These are phyloP conservation scores for Silene conica DNA, from an alignment of 148 eudicot genomes.

Conservation along the genomic window DNA sequence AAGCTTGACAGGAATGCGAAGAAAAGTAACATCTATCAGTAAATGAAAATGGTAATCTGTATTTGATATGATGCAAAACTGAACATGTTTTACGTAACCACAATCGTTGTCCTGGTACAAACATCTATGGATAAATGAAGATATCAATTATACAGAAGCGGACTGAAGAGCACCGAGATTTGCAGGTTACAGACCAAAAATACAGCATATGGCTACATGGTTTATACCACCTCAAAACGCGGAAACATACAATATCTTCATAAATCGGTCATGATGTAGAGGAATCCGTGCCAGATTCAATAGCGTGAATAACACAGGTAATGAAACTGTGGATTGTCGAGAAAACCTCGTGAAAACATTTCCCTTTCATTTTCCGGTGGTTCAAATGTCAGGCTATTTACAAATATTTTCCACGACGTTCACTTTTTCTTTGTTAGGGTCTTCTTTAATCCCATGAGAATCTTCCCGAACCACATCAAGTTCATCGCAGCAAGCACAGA, in stretches of 20 bases:
- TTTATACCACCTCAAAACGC: too few species aligned
- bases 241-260: too few species aligned
- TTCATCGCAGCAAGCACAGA: conserved; percentile 66
- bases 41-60: background rate
- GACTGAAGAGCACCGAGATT: too few species aligned
- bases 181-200: too few species aligned
- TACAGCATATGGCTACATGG: too few species aligned
- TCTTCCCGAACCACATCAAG: conserved; percentile 93
- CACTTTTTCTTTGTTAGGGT: conserved; percentile 60
- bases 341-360: background rate
- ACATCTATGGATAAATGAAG: background rate
- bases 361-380: background rate
- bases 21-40: too few species aligned
- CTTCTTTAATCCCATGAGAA: conserved; percentile 79
- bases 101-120: too few species aligned
- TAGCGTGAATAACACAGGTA: background rate
- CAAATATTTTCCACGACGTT: conserved; percentile 9
- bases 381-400: conserved; percentile 19
- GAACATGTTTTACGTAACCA: background rate
- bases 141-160: background rate
- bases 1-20: too few species aligned
- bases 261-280: background rate
- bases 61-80: background rate
- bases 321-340: background rate
- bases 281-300: background rate